Evolutionary conservation across 768 basidiomycete genomes (phyloP).

Genomic region (Cantharellus anzutake): DNA sequence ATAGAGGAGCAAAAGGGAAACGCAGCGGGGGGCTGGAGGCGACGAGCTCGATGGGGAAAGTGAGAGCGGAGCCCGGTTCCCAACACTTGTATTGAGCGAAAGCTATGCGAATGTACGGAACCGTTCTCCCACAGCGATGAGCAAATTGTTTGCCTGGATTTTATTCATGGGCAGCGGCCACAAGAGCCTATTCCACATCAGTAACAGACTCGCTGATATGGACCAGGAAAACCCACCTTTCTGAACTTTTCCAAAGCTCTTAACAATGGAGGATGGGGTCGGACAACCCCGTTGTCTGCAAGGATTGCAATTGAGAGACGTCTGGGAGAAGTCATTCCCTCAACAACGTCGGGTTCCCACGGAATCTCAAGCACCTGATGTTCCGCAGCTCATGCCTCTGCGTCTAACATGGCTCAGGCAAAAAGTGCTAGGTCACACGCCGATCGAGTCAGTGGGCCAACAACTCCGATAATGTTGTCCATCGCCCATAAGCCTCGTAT

Average conservation of each 20-base stretch:
- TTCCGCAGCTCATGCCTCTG: conserved; percentile 28
- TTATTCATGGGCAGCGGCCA: conserved; percentile 29
- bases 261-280: conserved; percentile 29
- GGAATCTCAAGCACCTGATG: conserved; percentile 31
- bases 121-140: no score
- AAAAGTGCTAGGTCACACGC: conserved; percentile 30
- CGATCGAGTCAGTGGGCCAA: conserved; percentile 31
- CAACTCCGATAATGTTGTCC: conserved; percentile 31
- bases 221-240: conserved; percentile 9
- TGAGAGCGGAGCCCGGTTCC: no score
- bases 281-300: conserved; percentile 32
- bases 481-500: conserved; percentile 30
- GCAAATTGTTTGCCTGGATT: no score
- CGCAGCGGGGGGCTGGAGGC: no score
- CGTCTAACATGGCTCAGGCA: conserved; percentile 27
- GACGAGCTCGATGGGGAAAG: no score
- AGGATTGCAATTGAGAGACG: conserved; percentile 28
- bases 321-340: conserved; percentile 21
- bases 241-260: conserved; percentile 26
- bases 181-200: conserved; percentile 14
- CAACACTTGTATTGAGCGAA: no score
- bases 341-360: conserved; percentile 25
- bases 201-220: neutral
- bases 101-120: no score
- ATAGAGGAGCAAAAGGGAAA: no score